Evolutionary conservation across 2,329 filamentous ascomycete species (phyloP).

Genomic region (Camillea tinctor): DNA sequence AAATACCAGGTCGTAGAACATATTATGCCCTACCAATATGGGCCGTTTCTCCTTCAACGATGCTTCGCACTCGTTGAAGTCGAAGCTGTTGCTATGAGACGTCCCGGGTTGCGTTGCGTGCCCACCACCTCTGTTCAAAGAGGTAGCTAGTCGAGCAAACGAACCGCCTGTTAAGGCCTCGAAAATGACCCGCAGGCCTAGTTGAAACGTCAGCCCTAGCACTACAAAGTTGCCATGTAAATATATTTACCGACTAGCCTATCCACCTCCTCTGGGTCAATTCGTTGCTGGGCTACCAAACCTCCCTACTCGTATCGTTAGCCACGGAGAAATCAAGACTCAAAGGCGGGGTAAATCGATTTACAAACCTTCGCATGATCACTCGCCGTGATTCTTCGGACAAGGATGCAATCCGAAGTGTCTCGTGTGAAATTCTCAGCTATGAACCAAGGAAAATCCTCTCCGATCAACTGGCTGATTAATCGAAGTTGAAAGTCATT

Average conservation of each 20-base stretch:
- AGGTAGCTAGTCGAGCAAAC: constrained; percentile 22
- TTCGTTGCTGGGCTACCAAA: background rate
- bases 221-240: background rate
- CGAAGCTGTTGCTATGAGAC: constrained; percentile 6
- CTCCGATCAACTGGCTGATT: constrained; percentile 24
- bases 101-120: background rate
- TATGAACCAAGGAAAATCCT: constrained; percentile 20
- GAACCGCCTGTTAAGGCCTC: constrained; percentile 33
- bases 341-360: background rate
- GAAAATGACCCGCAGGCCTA: constrained; percentile 32
- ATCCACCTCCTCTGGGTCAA: background rate
- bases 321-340: background rate
- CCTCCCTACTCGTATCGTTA: background rate
- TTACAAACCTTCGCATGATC: constrained; percentile 6
- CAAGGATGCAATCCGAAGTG: constrained; percentile 17
- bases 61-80: constrained; percentile 22
- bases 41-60: constrained; percentile 31
- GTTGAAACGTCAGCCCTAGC: constrained; percentile 2
- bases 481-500: constrained; percentile 29
- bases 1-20: constrained; percentile 63
- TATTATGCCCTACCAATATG: constrained; percentile 62
- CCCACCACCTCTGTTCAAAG: background rate
- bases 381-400: background rate
- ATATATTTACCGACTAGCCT: background rate
- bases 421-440: constrained; percentile 4